Conservation (phyloP, 129 eudicot species). For the Scalesia atractyloides region DNA sequence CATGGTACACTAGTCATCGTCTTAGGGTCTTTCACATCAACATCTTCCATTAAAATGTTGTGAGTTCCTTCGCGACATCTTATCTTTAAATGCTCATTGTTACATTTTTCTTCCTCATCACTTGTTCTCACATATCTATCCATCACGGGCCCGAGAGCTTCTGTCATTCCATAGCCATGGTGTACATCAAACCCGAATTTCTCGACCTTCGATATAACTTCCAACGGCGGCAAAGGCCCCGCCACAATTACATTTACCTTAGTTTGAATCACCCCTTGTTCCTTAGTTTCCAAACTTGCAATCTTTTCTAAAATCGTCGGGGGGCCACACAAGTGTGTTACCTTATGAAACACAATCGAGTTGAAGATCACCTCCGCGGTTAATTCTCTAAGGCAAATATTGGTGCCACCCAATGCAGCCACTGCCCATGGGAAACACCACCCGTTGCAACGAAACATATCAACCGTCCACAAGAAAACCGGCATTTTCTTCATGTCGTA, state of each 20-base stretch:
- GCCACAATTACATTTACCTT: slow-evolving; percentile 54
- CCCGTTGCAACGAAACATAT: slow-evolving; percentile 79
- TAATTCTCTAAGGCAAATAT: slow-evolving; percentile 49
- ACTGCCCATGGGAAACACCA: slow-evolving; percentile 79
- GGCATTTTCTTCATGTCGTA: slow-evolving; percentile 42
- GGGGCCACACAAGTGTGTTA: slow-evolving; percentile 70
- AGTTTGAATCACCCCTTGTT: slow-evolving; percentile 16
- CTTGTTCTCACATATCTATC: slow-evolving; percentile 8
- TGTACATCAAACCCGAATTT: slow-evolving; percentile 44
- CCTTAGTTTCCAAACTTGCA: slow-evolving; percentile 18
- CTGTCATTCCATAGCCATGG: slow-evolving; percentile 70
- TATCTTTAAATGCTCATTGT: slow-evolving; percentile 6
- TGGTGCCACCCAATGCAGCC: slow-evolving; percentile 75
- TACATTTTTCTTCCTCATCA: neutral
- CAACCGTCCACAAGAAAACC: slow-evolving; percentile 70
- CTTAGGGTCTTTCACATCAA: slow-evolving; percentile 54
- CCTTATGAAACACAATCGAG: slow-evolving; percentile 42
- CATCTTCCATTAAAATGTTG: slow-evolving; percentile 50
- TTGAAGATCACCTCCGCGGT: slow-evolving; percentile 38
- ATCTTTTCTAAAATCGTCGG: slow-evolving; percentile 51
- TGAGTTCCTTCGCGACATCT: slow-evolving; percentile 40
- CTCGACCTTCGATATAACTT: slow-evolving; percentile 31
- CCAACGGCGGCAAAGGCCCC: slow-evolving; percentile 48
- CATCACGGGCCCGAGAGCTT: slow-evolving; percentile 54
- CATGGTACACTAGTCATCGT: slow-evolving; percentile 58